phyloP scores from a whole-genome alignment of 208 protist species.

The Wallacemonas rigidus region DNA sequence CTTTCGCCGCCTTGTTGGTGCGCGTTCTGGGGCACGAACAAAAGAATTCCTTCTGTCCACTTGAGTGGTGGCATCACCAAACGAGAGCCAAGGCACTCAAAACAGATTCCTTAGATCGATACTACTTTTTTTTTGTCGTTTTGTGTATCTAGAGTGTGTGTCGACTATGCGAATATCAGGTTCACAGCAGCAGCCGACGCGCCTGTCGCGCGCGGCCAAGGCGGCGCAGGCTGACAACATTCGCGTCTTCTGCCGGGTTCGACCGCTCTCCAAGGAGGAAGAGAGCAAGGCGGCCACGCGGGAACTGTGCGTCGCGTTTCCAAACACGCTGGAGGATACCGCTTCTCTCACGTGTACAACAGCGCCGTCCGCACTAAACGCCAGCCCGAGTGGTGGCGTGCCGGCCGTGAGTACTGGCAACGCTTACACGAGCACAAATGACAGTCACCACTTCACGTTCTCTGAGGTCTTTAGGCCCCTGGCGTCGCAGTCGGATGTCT shows the following conservation, averaged over 20 bases:
- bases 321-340: slow-evolving; percentile 13
- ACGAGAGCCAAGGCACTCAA: too few relatives aligned
- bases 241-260: slow-evolving; percentile 53
- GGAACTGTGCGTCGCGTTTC: slow-evolving; percentile 24
- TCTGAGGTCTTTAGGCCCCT: slow-evolving; percentile 55
- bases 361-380: not conserved
- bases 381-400: slow-evolving; percentile 1
- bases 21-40: too few relatives aligned
- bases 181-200: not conserved
- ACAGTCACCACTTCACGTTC: slow-evolving; percentile 57
- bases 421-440: not conserved
- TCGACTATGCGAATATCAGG: not conserved
- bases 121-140: slow-evolving; percentile 21
- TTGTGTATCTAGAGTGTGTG: too few relatives aligned
- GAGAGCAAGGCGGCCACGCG: slow-evolving; percentile 10
- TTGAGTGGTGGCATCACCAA: too few relatives aligned
- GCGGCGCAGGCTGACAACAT: slow-evolving; percentile 38
- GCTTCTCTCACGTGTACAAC: slow-evolving; percentile 21
- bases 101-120: not conserved
- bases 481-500: slow-evolving; percentile 75
- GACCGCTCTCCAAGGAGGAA: slow-evolving; percentile 37
- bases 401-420: not conserved
- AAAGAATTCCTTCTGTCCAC: too few relatives aligned
- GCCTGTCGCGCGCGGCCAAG: slow-evolving; percentile 1
- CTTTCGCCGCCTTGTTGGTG: too few relatives aligned